Conservation (phyloP, 345 rosid species). For the Eucalyptus tenuipes region DNA sequence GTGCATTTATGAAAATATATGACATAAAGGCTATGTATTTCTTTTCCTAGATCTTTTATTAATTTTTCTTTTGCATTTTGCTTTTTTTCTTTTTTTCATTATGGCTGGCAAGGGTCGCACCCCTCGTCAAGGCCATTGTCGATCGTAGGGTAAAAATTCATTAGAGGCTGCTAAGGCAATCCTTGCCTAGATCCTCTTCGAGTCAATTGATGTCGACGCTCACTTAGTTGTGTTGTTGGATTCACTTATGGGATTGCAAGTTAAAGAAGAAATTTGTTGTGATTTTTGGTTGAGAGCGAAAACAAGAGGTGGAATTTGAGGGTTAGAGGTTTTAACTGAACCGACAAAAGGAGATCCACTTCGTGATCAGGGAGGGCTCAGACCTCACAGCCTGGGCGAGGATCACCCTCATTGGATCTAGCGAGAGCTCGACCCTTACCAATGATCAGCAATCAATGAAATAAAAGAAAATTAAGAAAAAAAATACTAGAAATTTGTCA, state of each 20-base stretch:
- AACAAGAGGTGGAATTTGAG: not conserved
- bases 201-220: accelerated
- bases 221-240: no score
- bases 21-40: no score
- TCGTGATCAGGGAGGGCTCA: accelerated
- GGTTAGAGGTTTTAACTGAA: not conserved
- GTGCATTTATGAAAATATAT: not conserved
- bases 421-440: not conserved
- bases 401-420: no score
- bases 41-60: no score
- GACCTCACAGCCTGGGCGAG: not conserved
- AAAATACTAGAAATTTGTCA: no score
- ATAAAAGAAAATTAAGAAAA: no score
- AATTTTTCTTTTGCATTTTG: no score
- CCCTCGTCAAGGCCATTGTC: accelerated
- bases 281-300: no score
- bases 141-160: not conserved
- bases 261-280: no score
- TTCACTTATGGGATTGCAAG: not conserved
- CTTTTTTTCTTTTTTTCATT: accelerated
- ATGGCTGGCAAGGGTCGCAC: not conserved
- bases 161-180: no score
- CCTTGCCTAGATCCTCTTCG: not conserved
- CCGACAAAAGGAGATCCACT: not conserved
- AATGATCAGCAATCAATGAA: accelerated